Evolutionary conservation across 208 protist species (phyloP).

Genomic region (Wallacemonas sp.): DNA sequence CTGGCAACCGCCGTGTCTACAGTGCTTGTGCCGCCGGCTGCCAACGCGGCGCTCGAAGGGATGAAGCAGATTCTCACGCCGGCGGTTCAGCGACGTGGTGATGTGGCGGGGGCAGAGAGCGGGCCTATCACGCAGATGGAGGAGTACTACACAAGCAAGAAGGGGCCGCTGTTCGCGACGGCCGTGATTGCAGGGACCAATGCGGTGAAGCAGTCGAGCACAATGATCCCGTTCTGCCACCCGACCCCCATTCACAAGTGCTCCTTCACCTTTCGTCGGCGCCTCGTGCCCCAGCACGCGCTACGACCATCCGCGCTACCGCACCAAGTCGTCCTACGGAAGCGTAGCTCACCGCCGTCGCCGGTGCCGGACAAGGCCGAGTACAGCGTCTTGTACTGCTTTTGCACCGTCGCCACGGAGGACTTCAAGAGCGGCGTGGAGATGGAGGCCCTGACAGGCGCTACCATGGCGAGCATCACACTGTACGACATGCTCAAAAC

Average conservation of each 20-base stretch:
- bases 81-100: constrained; percentile 19
- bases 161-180: constrained; percentile 84
- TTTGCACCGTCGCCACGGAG: constrained; percentile 84
- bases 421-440: constrained; percentile 93
- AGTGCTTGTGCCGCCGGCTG: constrained; percentile 69
- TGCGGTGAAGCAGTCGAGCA: constrained; percentile 91
- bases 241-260: constrained; percentile 87
- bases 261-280: constrained; percentile 84
- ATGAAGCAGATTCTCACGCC: constrained; percentile 78
- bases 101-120: not conserved
- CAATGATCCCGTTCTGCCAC: constrained; percentile 96
- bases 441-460: constrained; percentile 96
- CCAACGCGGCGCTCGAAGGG: constrained; percentile 56
- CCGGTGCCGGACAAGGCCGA: constrained; percentile 33
- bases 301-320: constrained; percentile 62
- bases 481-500: constrained; percentile 89
- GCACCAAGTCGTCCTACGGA: constrained; percentile 74
- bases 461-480: constrained; percentile 85
- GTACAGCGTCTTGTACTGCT: constrained; percentile 86
- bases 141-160: constrained; percentile 87
- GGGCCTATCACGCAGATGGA: constrained; percentile 56
- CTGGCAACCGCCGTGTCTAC: constrained; percentile 84
- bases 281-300: constrained; percentile 34
- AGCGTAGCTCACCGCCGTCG: constrained; percentile 40
- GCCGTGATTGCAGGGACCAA: constrained; percentile 92